A percentile compares a stretch with the other conserved stretches of the same genome.
These are phyloP conservation scores for Paracamarosporium sp. DNA, from an alignment of 2,329 filamentous ascomycete species.

Conservation along the genomic window DNA sequence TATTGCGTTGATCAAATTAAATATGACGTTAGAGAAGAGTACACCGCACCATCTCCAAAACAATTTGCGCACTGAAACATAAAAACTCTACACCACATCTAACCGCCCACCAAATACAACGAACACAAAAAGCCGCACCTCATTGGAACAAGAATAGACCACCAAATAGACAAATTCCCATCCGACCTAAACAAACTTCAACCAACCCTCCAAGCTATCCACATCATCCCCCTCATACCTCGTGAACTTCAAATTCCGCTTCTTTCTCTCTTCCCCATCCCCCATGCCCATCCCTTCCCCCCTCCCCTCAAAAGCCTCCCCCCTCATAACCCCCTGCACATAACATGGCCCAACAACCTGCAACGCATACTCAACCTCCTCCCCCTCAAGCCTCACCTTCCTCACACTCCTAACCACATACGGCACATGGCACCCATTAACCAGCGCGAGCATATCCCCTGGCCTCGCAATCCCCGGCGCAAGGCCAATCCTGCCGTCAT, in stretches of 20 bases:
- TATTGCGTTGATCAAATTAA: too few species aligned
- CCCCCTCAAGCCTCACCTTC: background rate
- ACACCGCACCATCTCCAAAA: too few species aligned
- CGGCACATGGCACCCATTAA: constrained; percentile 9
- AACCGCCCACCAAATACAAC: too few species aligned
- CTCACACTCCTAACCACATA: background rate
- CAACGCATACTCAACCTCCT: background rate
- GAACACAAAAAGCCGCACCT: too few species aligned
- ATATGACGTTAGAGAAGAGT: too few species aligned
- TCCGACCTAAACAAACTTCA: background rate
- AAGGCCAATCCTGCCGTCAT: background rate
- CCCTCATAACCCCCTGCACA: constrained; percentile 7
- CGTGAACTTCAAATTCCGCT: background rate
- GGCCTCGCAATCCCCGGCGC: background rate
- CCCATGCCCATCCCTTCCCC: background rate
- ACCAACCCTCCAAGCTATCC: background rate
- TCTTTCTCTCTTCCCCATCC: too few species aligned
- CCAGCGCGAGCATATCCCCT: background rate
- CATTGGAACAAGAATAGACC: too few species aligned
- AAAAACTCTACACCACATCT: too few species aligned
- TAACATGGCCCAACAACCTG: constrained; percentile 8
- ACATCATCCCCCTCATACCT: background rate
- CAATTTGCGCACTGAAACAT: too few species aligned
- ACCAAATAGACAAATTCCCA: too few species aligned
- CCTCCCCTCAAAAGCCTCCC: background rate